Conservation (phyloP, 2,329 filamentous ascomycete genomes). For the Escovopsis weberi region DNA sequence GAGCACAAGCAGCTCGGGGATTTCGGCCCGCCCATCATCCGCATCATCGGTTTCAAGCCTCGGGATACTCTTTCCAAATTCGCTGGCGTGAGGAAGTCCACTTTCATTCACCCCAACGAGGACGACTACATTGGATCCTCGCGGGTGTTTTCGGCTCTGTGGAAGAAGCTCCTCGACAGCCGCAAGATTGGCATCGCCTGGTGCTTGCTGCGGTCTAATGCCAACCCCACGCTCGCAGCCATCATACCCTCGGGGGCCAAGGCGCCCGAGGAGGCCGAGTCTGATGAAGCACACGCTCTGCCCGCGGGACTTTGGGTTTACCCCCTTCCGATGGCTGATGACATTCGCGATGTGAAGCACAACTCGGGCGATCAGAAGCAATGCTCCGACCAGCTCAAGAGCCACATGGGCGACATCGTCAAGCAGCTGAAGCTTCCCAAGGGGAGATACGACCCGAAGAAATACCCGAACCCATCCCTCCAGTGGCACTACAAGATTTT, state of each 20-base stretch:
- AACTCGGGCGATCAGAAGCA: constrained; percentile 35
- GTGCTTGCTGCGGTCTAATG: constrained; percentile 74
- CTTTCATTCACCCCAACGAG: constrained; percentile 89
- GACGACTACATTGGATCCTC: constrained; percentile 82
- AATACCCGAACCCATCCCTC: constrained; percentile 80
- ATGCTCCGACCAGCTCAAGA: constrained; percentile 53
- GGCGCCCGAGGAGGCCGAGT: constrained; percentile 30
- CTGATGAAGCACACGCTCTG: constrained; percentile 50
- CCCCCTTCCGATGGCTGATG: constrained; percentile 78
- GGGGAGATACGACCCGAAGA: constrained; percentile 66
- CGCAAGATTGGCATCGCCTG: constrained; percentile 78
- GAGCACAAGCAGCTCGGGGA: constrained; percentile 65
- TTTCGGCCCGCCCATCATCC: constrained; percentile 70
- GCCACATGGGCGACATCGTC: constrained; percentile 68
- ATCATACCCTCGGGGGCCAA: constrained; percentile 50
- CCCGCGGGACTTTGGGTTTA: constrained; percentile 83
- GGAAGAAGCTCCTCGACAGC: constrained; percentile 68
- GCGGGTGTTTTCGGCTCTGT: constrained; percentile 79
- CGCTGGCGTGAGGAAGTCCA: constrained; percentile 74
- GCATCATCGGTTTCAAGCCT: constrained; percentile 89
- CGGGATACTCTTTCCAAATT: constrained; percentile 60
- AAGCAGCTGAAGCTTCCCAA: constrained; percentile 83
- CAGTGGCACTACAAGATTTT: constrained; percentile 97
- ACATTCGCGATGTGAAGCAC: constrained; percentile 63
- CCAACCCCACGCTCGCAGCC: constrained; percentile 64